Evolutionary conservation across 805 yeast species (phyloP).

Genomic region (Pichia scutulata): DNA sequence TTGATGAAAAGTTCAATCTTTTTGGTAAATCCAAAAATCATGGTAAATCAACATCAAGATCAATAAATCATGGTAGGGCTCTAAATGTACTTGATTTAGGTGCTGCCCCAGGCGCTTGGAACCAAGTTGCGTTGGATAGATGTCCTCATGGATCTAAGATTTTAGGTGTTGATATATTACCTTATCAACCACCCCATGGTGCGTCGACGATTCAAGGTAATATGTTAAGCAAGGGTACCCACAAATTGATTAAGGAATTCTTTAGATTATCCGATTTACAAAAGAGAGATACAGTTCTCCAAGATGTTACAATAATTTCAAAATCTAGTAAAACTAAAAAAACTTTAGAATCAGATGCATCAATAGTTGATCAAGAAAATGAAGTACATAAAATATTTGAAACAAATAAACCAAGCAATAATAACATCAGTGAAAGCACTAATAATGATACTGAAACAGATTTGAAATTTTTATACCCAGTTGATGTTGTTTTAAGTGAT

Average conservation of each 20-base stretch:
- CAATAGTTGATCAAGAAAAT: constrained; percentile 16
- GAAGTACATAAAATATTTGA: constrained; percentile 9
- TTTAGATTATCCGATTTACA: constrained; percentile 33
- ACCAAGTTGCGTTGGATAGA: constrained; percentile 65
- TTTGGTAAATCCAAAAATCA: constrained; percentile 28
- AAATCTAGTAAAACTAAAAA: constrained; percentile 3
- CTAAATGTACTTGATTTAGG: constrained; percentile 72
- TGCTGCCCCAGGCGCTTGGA: constrained; percentile 94
- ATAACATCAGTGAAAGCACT: neutral
- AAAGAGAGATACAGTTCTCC: constrained; percentile 13
- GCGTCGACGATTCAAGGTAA: constrained; percentile 81
- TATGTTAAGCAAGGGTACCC: constrained; percentile 63
- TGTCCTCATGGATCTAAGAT: constrained; percentile 46
- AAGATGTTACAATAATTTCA: constrained; percentile 15
- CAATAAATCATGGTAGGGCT: neutral
- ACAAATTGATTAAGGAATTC: constrained; percentile 42
- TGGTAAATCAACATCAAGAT: constrained; percentile 2
- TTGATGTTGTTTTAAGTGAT: constrained; percentile 70
- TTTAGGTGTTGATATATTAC: constrained; percentile 77
- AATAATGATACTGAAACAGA: neutral
- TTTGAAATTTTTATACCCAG: constrained; percentile 27
- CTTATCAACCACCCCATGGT: constrained; percentile 73
- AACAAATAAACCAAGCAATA: constrained; percentile 2
- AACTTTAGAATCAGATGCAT: constrained; percentile 7
- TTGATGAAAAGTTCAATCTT: constrained; percentile 55